These are phyloP conservation scores for Ampelocalamus luodianensis DNA, from an alignment of 176 grass and related monocot genomes.

Conservation along the genomic window DNA sequence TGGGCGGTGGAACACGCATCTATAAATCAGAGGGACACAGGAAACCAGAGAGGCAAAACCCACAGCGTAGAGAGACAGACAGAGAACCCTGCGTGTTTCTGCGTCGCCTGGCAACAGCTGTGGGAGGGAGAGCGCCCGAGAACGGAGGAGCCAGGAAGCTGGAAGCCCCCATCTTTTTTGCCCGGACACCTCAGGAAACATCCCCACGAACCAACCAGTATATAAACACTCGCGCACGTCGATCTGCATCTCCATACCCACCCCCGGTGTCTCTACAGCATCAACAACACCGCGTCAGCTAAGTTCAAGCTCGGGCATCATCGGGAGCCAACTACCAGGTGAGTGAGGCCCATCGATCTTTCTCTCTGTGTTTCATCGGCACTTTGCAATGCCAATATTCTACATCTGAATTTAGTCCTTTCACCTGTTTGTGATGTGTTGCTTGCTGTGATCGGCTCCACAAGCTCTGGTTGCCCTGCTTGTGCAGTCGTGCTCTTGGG, in stretches of 20 bases:
- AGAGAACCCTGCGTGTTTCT: background rate
- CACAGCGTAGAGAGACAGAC: background rate
- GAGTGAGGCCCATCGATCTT: background rate
- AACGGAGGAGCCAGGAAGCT: constrained; percentile 19
- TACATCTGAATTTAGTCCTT: background rate
- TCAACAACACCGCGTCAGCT: background rate
- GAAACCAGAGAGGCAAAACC: background rate
- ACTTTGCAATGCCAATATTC: background rate
- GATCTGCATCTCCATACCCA: background rate
- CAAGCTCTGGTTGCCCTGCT: background rate
- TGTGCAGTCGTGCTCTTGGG: background rate
- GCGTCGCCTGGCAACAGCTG: constrained; percentile 16
- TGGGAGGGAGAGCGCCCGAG: background rate
- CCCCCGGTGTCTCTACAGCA: background rate
- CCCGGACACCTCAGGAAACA: background rate
- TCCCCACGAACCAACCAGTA: background rate
- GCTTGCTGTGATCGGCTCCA: background rate
- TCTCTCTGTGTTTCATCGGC: background rate
- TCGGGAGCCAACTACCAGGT: background rate
- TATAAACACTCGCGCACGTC: background rate
- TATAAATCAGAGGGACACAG: constrained; percentile 23
- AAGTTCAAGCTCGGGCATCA: background rate
- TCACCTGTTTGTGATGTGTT: background rate
- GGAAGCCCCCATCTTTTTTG: too few species aligned
- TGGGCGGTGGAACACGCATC: background rate